phyloP scores from a whole-genome alignment of 2,329 filamentous ascomycete species.

The Aspergillus eucalypticola region DNA sequence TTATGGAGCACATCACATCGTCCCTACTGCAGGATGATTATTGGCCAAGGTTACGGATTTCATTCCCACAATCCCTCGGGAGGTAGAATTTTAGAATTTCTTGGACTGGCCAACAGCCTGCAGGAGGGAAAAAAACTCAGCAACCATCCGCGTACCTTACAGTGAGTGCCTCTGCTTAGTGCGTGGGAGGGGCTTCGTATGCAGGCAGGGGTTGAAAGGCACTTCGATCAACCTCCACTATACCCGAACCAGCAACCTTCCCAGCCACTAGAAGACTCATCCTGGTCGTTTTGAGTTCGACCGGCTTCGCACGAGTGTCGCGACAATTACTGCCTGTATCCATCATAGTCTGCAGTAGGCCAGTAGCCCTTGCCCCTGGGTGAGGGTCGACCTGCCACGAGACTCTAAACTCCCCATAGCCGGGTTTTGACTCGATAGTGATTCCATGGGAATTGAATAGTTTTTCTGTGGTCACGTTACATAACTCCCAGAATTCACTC shows the following conservation, averaged over 20 bases:
- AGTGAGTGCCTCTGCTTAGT: neutral
- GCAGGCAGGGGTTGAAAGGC: neutral
- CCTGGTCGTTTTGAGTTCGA: conserved; percentile 7
- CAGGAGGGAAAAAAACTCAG: neutral
- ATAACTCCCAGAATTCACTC: neutral
- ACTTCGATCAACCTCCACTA: conserved; percentile 11
- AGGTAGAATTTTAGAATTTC: neutral
- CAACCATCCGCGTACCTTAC: conserved; percentile 1
- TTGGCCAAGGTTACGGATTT: neutral
- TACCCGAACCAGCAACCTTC: conserved; percentile 12
- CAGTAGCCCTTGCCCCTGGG: neutral
- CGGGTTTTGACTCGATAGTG: neutral
- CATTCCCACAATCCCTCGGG: neutral
- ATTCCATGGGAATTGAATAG: neutral
- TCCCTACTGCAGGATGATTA: neutral
- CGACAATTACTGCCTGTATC: neutral
- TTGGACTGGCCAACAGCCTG: no score
- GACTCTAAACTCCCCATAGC: neutral
- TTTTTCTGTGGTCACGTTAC: neutral
- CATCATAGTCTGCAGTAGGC: no score
- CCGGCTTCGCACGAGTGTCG: conserved; percentile 6
- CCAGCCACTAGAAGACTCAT: conserved; percentile 7
- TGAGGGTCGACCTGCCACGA: neutral
- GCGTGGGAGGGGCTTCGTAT: neutral
- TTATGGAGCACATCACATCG: no score